A percentile compares a stretch with the other conserved stretches of the same genome.
phyloP scores from a whole-genome alignment of 208 protist genomes.

The Vickermania spadyakhi region DNA sequence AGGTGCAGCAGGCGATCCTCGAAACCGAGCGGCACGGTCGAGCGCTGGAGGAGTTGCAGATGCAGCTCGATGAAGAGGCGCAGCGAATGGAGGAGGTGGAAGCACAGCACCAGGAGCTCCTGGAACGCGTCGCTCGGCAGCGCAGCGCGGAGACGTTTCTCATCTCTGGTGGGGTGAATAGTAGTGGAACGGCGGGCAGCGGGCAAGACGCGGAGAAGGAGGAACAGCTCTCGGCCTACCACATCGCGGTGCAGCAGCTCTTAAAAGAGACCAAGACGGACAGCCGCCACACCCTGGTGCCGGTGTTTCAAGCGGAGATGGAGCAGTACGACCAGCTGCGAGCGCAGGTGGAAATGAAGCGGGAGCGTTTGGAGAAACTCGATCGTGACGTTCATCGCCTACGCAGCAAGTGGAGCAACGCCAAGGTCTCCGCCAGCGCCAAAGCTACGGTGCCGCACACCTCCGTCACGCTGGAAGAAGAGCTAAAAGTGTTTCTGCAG shows the following conservation, averaged over 20 bases:
- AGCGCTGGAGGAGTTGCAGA: slow-evolving; percentile 28
- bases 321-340: slow-evolving; percentile 57
- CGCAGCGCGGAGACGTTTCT: neutral
- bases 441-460: slow-evolving; percentile 4
- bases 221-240: slow-evolving; percentile 62
- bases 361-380: slow-evolving; percentile 11
- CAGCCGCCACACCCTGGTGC: slow-evolving; percentile 24
- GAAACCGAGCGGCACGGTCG: slow-evolving; percentile 46
- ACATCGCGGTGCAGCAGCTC: slow-evolving; percentile 85
- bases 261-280: slow-evolving; percentile 75
- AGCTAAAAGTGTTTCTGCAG: slow-evolving; percentile 22
- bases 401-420: slow-evolving; percentile 7
- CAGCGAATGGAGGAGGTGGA: slow-evolving; percentile 58
- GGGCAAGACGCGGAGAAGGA: slow-evolving; percentile 36
- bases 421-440: slow-evolving; percentile 6
- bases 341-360: slow-evolving; percentile 18
- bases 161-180: neutral
- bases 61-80: slow-evolving; percentile 47
- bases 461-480: slow-evolving; percentile 21
- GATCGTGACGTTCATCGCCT: slow-evolving; percentile 21
- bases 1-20: slow-evolving; percentile 40
- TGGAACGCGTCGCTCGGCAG: neutral
- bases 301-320: slow-evolving; percentile 37
- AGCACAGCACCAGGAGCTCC: slow-evolving; percentile 16
- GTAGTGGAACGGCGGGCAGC: neutral